Evolutionary conservation across 768 basidiomycete species (phyloP).

Genomic region (Rhizopogon roseolus): DNA sequence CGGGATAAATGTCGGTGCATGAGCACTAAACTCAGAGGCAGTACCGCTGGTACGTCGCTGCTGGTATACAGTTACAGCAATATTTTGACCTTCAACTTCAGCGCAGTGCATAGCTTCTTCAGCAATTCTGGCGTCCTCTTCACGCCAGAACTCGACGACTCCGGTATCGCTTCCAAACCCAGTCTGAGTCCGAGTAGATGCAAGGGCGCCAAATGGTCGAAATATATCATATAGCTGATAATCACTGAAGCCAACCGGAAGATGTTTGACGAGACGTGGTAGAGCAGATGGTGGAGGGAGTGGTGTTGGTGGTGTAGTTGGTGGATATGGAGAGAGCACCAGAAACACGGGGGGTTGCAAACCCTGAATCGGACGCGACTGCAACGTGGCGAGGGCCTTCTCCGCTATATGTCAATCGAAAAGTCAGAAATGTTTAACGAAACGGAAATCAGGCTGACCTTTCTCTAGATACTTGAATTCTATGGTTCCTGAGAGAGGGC

Average conservation of each 20-base stretch:
- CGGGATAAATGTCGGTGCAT: slow-evolving; percentile 75
- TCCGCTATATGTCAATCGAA: slow-evolving; percentile 50
- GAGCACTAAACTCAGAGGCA: slow-evolving; percentile 64
- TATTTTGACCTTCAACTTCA: slow-evolving; percentile 80
- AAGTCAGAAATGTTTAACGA: slow-evolving; percentile 3
- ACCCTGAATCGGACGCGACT: slow-evolving; percentile 66
- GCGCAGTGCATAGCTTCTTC: slow-evolving; percentile 82
- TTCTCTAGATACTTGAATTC: slow-evolving; percentile 81
- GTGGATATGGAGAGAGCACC: slow-evolving; percentile 79
- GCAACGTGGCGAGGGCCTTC: slow-evolving; percentile 82
- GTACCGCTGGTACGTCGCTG: slow-evolving; percentile 52
- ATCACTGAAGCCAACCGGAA: slow-evolving; percentile 65
- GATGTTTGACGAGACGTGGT: slow-evolving; percentile 81
- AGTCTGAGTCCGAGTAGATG: slow-evolving; percentile 69
- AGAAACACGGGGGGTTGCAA: slow-evolving; percentile 55
- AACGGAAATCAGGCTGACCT: slow-evolving; percentile 43
- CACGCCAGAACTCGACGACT: slow-evolving; percentile 82
- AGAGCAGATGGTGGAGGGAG: slow-evolving; percentile 73
- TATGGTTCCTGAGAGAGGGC: slow-evolving; percentile 64
- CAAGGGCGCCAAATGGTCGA: slow-evolving; percentile 78
- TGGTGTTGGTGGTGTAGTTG: slow-evolving; percentile 68
- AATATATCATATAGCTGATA: slow-evolving; percentile 81
- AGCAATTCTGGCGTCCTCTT: slow-evolving; percentile 75
- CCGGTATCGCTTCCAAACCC: slow-evolving; percentile 76
- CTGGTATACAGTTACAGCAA: slow-evolving; percentile 77